phyloP scores from a whole-genome alignment of 495 filamentous ascomycete species.

The Copromyces sp. region DNA sequence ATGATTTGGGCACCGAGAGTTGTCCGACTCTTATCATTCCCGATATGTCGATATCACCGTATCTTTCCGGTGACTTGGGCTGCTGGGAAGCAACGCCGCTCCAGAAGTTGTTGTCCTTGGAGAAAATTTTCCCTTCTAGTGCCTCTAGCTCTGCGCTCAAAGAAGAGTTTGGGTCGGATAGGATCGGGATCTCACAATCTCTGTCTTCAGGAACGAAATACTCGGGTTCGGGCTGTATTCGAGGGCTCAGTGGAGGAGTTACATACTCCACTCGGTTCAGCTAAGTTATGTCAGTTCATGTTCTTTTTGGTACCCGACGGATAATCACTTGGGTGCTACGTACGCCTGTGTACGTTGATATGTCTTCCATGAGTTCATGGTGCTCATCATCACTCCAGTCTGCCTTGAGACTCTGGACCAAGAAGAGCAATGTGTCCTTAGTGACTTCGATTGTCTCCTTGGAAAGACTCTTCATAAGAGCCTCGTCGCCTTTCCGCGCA shows the following conservation, averaged over 20 bases:
- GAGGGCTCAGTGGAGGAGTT: constrained; percentile 51
- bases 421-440: constrained; percentile 8
- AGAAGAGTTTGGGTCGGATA: constrained; percentile 40
- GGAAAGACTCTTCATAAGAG: neutral
- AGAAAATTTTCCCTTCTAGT: constrained; percentile 29
- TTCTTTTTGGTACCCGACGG: neutral
- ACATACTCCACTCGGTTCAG: constrained; percentile 26
- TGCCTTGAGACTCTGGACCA: constrained; percentile 22
- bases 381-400: constrained; percentile 30
- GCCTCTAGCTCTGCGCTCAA: constrained; percentile 36
- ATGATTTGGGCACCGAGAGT: neutral
- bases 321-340: constrained; percentile 4
- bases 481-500: neutral
- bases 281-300: constrained; percentile 6
- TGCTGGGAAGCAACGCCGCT: neutral
- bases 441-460: constrained; percentile 14
- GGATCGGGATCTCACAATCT: constrained; percentile 39
- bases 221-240: constrained; percentile 19
- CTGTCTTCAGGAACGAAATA: constrained; percentile 39
- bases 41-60: constrained; percentile 14
- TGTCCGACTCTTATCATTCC: constrained; percentile 16
- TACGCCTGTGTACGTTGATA: constrained; percentile 27
- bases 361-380: constrained; percentile 19
- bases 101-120: constrained; percentile 15
- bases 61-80: constrained; percentile 7